Evolutionary conservation across 1,284 basidiomycete genomes (phyloP).

Genomic region (Cerioporus squamosus): DNA sequence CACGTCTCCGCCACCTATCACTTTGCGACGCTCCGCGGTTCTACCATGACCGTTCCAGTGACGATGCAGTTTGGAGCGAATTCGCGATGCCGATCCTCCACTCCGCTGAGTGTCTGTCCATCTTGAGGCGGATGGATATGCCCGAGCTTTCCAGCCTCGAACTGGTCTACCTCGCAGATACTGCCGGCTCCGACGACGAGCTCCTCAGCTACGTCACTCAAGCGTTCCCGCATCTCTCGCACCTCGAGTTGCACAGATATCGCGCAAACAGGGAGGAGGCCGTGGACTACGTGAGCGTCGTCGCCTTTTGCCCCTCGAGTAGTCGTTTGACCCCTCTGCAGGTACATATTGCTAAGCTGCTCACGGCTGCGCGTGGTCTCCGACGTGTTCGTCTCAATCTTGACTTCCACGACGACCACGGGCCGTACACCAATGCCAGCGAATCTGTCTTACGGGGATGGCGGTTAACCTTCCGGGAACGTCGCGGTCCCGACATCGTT

Average conservation of each 20-base stretch:
- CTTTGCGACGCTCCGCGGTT: not conserved
- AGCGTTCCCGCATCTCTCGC: not conserved
- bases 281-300: not conserved
- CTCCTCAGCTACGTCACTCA: not conserved
- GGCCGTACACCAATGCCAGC: not conserved
- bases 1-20: not conserved
- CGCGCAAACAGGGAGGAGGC: not conserved
- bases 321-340: not conserved
- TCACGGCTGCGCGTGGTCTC: not conserved
- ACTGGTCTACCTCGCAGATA: not conserved
- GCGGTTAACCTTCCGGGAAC: not conserved
- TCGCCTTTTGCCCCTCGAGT: no score
- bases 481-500: not conserved
- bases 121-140: conserved; percentile 43
- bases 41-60: not conserved
- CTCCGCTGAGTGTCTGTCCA: conserved; percentile 27
- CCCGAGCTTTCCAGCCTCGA: conserved; percentile 35
- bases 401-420: not conserved
- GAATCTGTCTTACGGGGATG: not conserved
- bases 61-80: no score
- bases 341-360: not conserved
- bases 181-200: not conserved
- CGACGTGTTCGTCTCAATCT: not conserved
- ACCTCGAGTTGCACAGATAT: not conserved
- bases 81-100: no score